Percentiles rank a stretch among this genome's conserved stretches.
phyloP scores from a whole-genome alignment of 2,329 filamentous ascomycete species.

The Calonectria naviculata region DNA sequence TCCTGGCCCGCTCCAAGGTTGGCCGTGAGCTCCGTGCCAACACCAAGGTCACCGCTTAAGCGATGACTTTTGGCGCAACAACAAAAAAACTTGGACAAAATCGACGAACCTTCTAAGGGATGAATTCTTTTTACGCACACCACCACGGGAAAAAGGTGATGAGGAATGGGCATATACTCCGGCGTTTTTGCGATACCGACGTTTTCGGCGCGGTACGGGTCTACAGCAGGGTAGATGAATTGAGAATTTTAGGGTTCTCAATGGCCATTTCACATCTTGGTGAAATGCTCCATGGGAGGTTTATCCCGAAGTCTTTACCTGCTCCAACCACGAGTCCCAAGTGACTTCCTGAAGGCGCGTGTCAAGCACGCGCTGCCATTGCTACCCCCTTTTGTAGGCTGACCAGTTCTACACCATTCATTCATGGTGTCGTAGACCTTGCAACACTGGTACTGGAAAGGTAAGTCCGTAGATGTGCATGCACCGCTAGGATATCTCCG shows the following conservation, averaged over 20 bases:
- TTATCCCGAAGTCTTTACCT: conserved; percentile 70
- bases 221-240: conserved; percentile 55
- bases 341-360: conserved; percentile 23
- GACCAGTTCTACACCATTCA: conserved; percentile 19
- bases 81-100: conserved; percentile 30
- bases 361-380: not conserved
- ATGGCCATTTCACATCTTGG: conserved; percentile 79
- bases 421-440: conserved; percentile 25
- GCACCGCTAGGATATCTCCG: conserved; percentile 88
- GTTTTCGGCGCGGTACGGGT: conserved; percentile 43
- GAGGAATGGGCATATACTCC: conserved; percentile 52
- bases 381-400: conserved; percentile 26
- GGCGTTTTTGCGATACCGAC: conserved; percentile 50
- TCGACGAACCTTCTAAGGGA: conserved; percentile 35
- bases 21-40: conserved; percentile 83
- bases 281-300: conserved; percentile 84
- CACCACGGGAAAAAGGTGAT: conserved; percentile 39
- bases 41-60: conserved; percentile 72
- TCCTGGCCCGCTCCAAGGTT: conserved; percentile 85
- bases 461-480: conserved; percentile 35
- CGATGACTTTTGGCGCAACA: conserved; percentile 30
- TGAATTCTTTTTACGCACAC: conserved; percentile 35
- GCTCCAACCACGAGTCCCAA: conserved; percentile 33
- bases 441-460: conserved; percentile 25
- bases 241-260: conserved; percentile 63